Base-by-base conservation (phyloP, 495 filamentous ascomycete species). In the Apiosordaria backusii region DNA sequence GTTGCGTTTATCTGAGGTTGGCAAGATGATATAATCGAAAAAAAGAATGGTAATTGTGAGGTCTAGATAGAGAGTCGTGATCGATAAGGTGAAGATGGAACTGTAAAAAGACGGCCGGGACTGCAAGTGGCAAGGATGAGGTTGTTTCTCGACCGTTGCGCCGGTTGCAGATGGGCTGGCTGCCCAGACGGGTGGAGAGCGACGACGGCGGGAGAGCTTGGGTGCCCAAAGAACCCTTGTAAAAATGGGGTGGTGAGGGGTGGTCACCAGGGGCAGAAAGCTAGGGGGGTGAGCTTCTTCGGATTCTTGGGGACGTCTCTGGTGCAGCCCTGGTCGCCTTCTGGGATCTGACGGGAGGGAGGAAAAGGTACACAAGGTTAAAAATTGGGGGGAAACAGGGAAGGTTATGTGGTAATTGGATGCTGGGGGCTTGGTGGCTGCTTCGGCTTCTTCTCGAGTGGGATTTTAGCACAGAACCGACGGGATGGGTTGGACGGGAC, bases 341-440 rank as follows among this genome's bases (percentile, higher is more conserved):
- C 72, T 67, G 65, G 72, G 70, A 74, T 72, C 24, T 27, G 57
- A 59, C 68, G 71, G 72, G 65, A 73, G 59, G 72, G 59, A 5
- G n/a, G 21, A 71, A 50, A 65, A 69, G 64, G 66, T 63, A 66
- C 70, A 74, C 67, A 69, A 68, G 65, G 69, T 71, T 64, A 65
- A 71, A 71, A 71, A 29, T 25, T 25, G 62, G 68, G 68, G 65
- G 69, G 62, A 63, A 35, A 65, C 67, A 70, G 65, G 65, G 68
- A 70, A 60, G 65, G 64, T 63, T 63, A 68, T 70, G 66, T 72
- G 72, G 69, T 62, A 67, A 67, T 66, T 72, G 68, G 67, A 29
- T 64, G 65, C 65, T 25, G 64, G 66, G 64, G 68, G 70, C 68
- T 70, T 69, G 68, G 70, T 74, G 72, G 72, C 72, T 74, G 72